Conservation (phyloP, 768 basidiomycete species). For the Termitomyces sp. region DNA sequence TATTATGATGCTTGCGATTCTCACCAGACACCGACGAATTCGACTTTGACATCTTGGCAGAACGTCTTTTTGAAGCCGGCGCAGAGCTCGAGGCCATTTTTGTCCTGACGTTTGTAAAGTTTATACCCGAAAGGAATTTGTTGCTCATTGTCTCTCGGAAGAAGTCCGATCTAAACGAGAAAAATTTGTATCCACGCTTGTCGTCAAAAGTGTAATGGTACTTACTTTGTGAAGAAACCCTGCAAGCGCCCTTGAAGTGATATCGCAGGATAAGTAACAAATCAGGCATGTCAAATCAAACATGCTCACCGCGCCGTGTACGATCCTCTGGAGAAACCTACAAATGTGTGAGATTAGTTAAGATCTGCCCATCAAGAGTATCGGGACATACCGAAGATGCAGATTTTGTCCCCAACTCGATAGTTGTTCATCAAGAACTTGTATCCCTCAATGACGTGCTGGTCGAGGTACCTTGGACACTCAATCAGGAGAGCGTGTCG, state of each 20-base stretch:
- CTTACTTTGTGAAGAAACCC: conserved; percentile 68
- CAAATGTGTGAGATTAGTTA: background rate
- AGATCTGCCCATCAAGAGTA: background rate
- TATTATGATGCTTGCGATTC: conserved; percentile 9
- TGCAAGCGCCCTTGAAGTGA: conserved; percentile 53
- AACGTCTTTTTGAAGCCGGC: conserved; percentile 72
- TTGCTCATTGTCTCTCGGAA: conserved; percentile 61
- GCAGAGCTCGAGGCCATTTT: conserved; percentile 38
- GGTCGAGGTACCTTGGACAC: conserved; percentile 54
- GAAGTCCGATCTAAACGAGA: conserved; percentile 56
- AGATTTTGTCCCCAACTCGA: conserved; percentile 65
- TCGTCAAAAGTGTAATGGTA: background rate
- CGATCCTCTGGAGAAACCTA: conserved; percentile 69
- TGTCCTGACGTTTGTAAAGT: conserved; percentile 53
- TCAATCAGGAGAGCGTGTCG: background rate
- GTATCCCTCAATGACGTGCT: conserved; percentile 73
- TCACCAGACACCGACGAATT: conserved; percentile 78
- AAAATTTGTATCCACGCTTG: background rate
- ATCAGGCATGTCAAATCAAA: background rate
- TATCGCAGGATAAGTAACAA: background rate
- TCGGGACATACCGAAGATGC: conserved; percentile 54
- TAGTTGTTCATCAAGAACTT: conserved; percentile 78
- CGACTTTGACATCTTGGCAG: conserved; percentile 60
- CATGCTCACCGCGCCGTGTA: conserved; percentile 33
- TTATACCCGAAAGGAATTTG: conserved; percentile 74